Percentiles rank a stretch among this genome's conserved stretches.
Conservation (phyloP, 23 red algal genomes). For the Pyropia yezoensis region DNA sequence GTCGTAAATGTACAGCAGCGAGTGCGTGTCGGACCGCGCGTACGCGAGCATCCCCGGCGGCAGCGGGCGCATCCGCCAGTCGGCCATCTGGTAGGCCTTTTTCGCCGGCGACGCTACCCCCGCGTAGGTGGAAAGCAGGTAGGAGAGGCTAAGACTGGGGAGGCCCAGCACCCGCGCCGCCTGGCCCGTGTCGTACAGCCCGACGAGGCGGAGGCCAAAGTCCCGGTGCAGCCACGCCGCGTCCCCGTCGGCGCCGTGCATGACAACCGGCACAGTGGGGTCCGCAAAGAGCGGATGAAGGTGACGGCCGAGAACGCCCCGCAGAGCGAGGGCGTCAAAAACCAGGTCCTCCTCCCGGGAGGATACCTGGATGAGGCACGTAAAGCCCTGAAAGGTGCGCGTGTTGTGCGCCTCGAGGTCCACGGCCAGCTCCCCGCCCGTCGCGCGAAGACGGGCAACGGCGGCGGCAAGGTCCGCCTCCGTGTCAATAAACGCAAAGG, state of each 20-base stretch:
- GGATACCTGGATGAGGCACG: conserved; percentile 88
- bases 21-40: conserved; percentile 94
- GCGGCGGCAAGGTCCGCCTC: conserved; percentile 40
- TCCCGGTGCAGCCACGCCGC: conserved; percentile 92
- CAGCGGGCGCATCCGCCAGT: conserved; percentile 91
- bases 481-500: conserved; percentile 28
- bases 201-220: conserved; percentile 80
- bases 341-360: conserved; percentile 71
- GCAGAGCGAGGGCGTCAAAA: conserved; percentile 70
- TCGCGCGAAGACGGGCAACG: conserved; percentile 14
- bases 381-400: conserved; percentile 93
- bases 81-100: conserved; percentile 74
- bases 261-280: conserved; percentile 60
- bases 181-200: conserved; percentile 92
- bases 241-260: conserved; percentile 84
- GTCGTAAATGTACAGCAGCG: conserved; percentile 89
- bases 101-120: conserved; percentile 30
- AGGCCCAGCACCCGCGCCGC: conserved; percentile 52
- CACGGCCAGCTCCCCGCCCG: conserved; percentile 45
- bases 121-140: conserved; percentile 39
- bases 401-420: conserved; percentile 88
- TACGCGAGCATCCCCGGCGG: conserved; percentile 70
- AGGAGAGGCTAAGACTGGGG: conserved; percentile 47
- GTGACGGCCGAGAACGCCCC: conserved; percentile 28
- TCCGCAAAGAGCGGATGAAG: conserved; percentile 59